Percentiles rank a stretch among this genome's conserved stretches.
Evolutionary conservation across 2,329 filamentous ascomycete species (phyloP).

Genomic region (Claviceps digitariae): DNA sequence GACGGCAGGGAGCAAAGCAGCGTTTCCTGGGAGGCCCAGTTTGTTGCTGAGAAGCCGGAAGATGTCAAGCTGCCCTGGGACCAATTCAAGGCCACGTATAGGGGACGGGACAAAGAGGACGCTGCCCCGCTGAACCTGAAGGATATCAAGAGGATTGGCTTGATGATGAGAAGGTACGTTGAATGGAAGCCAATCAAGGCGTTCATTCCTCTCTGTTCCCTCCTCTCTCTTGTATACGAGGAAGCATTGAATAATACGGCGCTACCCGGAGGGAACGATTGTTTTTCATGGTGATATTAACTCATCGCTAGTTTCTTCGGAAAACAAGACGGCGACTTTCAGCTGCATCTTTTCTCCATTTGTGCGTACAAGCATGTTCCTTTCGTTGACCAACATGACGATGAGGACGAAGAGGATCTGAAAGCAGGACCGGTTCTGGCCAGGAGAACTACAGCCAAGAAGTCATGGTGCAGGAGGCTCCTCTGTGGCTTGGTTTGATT

Average conservation of each 20-base stretch:
- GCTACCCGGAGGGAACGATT: no score
- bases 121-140: conserved; percentile 43
- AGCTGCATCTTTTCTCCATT: conserved; percentile 18
- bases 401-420: conserved; percentile 11
- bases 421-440: background rate
- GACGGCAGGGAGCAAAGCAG: conserved; percentile 60
- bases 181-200: no score
- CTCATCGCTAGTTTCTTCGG: conserved; percentile 52
- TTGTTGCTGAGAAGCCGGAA: conserved; percentile 24
- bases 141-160: conserved; percentile 50
- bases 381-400: background rate
- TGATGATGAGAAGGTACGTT: conserved; percentile 70
- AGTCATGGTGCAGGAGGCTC: conserved; percentile 13
- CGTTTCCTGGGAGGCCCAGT: conserved; percentile 63
- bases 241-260: no score
- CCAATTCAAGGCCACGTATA: conserved; percentile 57
- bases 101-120: conserved; percentile 51
- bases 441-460: conserved; percentile 2
- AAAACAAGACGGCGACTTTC: conserved; percentile 54
- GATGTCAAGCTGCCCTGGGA: conserved; percentile 48
- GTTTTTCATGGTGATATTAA: no score
- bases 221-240: no score
- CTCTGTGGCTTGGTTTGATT: conserved; percentile 15
- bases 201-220: no score
- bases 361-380: conserved; percentile 12